Conservation (phyloP, 1,139 yeast species). For the Yamadazyma dendronema region DNA sequence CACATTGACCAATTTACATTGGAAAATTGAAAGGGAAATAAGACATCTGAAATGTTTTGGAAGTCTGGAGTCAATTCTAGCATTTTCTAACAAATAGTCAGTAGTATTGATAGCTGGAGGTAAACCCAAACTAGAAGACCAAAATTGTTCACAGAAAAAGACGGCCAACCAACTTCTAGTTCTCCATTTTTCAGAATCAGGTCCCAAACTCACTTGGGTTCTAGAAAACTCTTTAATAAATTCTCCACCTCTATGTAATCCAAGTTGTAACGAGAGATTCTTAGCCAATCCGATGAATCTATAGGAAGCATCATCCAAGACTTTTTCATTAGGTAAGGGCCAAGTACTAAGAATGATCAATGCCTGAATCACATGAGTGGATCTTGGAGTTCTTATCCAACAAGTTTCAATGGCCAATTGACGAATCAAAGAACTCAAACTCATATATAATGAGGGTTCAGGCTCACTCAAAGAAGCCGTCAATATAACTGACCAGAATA, state of each 20-base stretch:
- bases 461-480: conserved; percentile 88
- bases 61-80: conserved; percentile 62
- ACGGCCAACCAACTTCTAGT: conserved; percentile 91
- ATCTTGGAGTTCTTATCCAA: conserved; percentile 91
- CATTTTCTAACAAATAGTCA: conserved; percentile 78
- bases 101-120: conserved; percentile 82
- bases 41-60: conserved; percentile 75
- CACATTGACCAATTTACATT: conserved; percentile 76
- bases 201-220: conserved; percentile 78
- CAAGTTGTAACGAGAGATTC: conserved; percentile 79
- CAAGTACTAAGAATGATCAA: conserved; percentile 77
- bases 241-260: conserved; percentile 87
- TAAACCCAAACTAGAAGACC: conserved; percentile 84
- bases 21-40: conserved; percentile 75
- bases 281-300: conserved; percentile 87
- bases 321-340: conserved; percentile 94
- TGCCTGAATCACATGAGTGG: conserved; percentile 92
- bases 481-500: conserved; percentile 88
- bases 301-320: conserved; percentile 87
- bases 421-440: conserved; percentile 74
- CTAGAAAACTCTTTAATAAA: conserved; percentile 89
- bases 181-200: conserved; percentile 93
- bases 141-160: conserved; percentile 84
- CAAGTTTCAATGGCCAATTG: conserved; percentile 90
- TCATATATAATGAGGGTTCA: conserved; percentile 77